Base-by-base conservation (phyloP, 139 green algal species). In the Closterium sp. region DNA sequence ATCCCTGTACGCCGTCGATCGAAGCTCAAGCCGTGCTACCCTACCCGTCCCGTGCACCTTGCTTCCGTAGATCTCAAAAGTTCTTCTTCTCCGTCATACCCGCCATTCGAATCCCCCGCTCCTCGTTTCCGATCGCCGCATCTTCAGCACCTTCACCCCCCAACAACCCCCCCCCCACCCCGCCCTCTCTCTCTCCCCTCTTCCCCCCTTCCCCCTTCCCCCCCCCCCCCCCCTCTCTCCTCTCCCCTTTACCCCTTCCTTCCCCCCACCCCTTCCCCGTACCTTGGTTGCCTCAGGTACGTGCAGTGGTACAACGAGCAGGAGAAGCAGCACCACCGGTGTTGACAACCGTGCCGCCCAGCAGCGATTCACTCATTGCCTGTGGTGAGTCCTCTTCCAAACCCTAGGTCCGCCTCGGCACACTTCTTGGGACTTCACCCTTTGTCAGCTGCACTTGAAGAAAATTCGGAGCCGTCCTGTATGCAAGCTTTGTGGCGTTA, bases 261-360 rank as follows among this genome's bases (percentile, higher is more conserved):
- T 91, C 8, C 43, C 34, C 7, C 33, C 64, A 69, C 89, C 19
- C 23, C 2, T 28, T 89, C 8, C 81, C 9, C 23, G 23, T 25
- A 28, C 16, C 6, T 38, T 34, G 19, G 8, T 91, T 10, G 85
- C 12, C 84, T 89, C 66, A 94, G 93, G 93, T 95, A 93, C 84
- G 90, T 91, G n/a, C 90, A 94, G 31, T 90, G 96, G 92, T 97
- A 93, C 91, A 96, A 96, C 92, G 96, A 97, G 92, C 95, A 97
- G 92, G 96, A 97, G 91, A 97, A 97, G 95, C 84, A 91, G 87
- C 92, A 97, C 86, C 96, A 97, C 94, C 92, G 96, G 2, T 97
- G 23, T 84, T 93, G 55, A 76, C 12, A 76, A 28, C 16, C 38
- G 38, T 66, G 38, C 38, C 16, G 5, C 4, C 10, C 38, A 66